Evolutionary conservation across 2,329 filamentous ascomycete genomes (phyloP).

Genomic region (Thelonectria olida): DNA sequence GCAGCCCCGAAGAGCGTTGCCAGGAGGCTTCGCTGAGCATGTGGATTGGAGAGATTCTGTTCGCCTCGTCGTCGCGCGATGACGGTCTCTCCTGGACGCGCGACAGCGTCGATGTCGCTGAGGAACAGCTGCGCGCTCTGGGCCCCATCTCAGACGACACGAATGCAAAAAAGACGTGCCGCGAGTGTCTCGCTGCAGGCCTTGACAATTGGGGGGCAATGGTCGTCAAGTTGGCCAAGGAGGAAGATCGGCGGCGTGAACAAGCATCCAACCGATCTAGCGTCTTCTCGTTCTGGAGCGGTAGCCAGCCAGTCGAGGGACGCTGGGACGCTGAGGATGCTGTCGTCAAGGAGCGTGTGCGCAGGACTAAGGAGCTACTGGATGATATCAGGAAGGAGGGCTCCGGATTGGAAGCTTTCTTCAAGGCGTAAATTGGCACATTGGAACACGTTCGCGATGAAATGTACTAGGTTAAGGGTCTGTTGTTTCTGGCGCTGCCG

Average conservation of each 20-base stretch:
- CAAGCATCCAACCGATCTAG: conserved; percentile 37
- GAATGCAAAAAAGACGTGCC: conserved; percentile 65
- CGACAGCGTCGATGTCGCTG: conserved; percentile 84
- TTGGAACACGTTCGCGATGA: not conserved
- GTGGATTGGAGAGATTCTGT: conserved; percentile 95
- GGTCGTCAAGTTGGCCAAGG: conserved; percentile 70
- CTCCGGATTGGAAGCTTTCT: conserved; percentile 47
- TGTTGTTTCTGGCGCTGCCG: conserved; percentile 10
- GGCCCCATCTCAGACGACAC: conserved; percentile 38
- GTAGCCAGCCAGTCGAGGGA: conserved; percentile 48
- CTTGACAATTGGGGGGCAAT: conserved; percentile 86
- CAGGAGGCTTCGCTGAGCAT: conserved; percentile 87
- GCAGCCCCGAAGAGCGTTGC: conserved; percentile 73
- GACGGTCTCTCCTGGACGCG: conserved; percentile 89
- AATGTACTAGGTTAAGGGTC: conserved; percentile 9
- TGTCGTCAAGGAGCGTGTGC: conserved; percentile 62
- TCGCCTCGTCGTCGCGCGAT: conserved; percentile 67
- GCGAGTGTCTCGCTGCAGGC: conserved; percentile 79
- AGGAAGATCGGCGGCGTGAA: conserved; percentile 55
- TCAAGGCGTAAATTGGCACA: conserved; percentile 49
- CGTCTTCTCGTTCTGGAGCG: conserved; percentile 50
- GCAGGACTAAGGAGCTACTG: conserved; percentile 61
- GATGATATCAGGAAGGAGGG: conserved; percentile 56
- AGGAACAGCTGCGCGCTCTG: conserved; percentile 68
- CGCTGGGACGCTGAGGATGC: conserved; percentile 65